Percentiles rank a stretch among this genome's conserved stretches.
These are phyloP conservation scores for Rutstroemia sp. DNA, from an alignment of 2,329 filamentous ascomycete genomes.

Conservation along the genomic window DNA sequence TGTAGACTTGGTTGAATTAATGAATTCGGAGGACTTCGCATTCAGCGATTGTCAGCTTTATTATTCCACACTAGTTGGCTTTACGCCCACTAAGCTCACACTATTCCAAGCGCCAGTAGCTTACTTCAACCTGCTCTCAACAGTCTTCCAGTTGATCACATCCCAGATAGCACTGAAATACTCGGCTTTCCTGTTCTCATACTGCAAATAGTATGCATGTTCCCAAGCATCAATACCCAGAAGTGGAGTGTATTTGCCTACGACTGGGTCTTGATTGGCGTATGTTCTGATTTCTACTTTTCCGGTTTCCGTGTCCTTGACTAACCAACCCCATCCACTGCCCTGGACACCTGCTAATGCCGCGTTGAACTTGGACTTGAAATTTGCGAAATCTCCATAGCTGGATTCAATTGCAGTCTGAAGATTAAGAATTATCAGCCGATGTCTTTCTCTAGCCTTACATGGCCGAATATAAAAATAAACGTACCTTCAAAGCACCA, in stretches of 20 bases:
- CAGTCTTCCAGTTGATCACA: slow-evolving; percentile 91
- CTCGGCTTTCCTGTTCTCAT: slow-evolving; percentile 94
- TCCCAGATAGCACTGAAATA: slow-evolving; percentile 94
- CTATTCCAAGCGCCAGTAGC: background rate
- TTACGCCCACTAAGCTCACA: background rate
- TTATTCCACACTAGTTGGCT: too few relatives aligned
- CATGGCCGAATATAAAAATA: background rate
- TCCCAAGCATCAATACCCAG: slow-evolving; percentile 93
- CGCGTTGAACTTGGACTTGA: slow-evolving; percentile 51
- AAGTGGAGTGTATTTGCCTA: slow-evolving; percentile 74
- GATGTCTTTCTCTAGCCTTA: background rate
- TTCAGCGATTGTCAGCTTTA: too few relatives aligned
- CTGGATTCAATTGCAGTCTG: slow-evolving; percentile 30
- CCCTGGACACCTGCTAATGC: slow-evolving; percentile 54
- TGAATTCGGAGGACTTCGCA: too few relatives aligned
- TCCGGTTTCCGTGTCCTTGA: slow-evolving; percentile 47
- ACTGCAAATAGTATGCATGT: slow-evolving; percentile 93
- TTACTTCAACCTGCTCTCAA: slow-evolving; percentile 62
- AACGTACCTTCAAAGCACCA: slow-evolving; percentile 37
- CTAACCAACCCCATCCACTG: slow-evolving; percentile 50
- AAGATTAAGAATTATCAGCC: background rate
- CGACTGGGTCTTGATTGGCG: slow-evolving; percentile 84
- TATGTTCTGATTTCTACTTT: slow-evolving; percentile 58
- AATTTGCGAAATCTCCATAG: slow-evolving; percentile 44
- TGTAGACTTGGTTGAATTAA: too few relatives aligned